A percentile compares a stretch with the other conserved stretches of the same genome.
Conservation (phyloP, 495 filamentous ascomycete species). For the Neurospora sp. region DNA sequence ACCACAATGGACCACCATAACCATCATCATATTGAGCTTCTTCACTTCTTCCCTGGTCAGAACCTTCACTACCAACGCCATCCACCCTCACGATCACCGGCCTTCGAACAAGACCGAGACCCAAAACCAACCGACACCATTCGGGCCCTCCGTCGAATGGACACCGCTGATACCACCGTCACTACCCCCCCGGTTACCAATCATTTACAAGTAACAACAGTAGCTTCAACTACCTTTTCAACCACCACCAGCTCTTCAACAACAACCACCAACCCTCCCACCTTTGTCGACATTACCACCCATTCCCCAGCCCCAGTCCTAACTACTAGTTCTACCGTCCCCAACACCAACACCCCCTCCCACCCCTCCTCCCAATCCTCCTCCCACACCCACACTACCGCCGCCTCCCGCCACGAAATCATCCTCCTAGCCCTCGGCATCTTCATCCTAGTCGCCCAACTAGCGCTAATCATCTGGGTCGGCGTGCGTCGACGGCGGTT, state of each 20-base stretch:
- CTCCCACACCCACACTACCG: neutral
- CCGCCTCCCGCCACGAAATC: constrained; percentile 9
- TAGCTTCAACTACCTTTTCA: neutral
- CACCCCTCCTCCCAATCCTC: neutral
- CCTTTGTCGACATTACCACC: neutral
- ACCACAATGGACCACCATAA: neutral
- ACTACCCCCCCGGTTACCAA: neutral
- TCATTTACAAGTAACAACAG: neutral
- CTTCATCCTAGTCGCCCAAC: constrained; percentile 4
- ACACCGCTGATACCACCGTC: neutral
- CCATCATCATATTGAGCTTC: neutral
- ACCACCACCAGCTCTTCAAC: neutral
- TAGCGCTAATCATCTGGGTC: constrained; percentile 4
- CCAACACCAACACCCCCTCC: neutral
- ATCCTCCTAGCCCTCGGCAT: constrained; percentile 8
- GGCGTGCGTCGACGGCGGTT: neutral
- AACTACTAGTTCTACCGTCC: neutral
- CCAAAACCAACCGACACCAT: neutral
- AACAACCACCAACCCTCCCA: neutral
- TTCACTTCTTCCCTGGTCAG: neutral
- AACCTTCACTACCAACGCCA: neutral
- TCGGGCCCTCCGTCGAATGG: neutral
- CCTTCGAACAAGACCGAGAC: neutral
- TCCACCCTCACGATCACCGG: neutral
- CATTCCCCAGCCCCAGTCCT: neutral